phyloP scores from a whole-genome alignment of 169 alveolate genomes.

The Perkinsus marinus region DNA sequence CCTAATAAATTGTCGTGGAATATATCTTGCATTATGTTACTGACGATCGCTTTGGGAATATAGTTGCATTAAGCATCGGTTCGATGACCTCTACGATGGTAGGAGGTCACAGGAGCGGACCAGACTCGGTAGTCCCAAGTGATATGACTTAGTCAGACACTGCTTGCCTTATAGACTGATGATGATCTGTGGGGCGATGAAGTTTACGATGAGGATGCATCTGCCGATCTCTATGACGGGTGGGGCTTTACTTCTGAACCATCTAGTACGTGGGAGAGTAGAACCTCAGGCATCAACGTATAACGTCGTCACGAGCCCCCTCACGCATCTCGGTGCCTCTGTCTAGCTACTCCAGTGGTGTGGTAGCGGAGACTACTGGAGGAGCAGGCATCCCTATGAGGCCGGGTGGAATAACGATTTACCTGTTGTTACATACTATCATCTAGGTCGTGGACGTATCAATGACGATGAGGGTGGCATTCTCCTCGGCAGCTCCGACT shows the following conservation, averaged over 20 bases:
- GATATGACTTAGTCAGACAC: too few relatives aligned
- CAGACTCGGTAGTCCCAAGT: too few relatives aligned
- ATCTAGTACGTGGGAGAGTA: neutral
- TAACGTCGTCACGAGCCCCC: neutral
- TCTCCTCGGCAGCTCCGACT: neutral
- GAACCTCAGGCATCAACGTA: neutral
- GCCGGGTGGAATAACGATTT: neutral
- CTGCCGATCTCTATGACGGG: neutral
- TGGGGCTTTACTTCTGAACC: too few relatives aligned
- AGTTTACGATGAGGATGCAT: neutral
- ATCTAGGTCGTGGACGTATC: too few relatives aligned
- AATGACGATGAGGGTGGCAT: neutral
- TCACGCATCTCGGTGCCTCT: neutral
- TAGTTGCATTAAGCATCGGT: too few relatives aligned
- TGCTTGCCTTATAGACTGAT: neutral
- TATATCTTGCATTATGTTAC: too few relatives aligned
- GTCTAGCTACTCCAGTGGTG: neutral
- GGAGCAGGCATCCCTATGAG: neutral
- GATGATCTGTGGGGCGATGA: neutral
- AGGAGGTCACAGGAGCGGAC: too few relatives aligned
- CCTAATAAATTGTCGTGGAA: too few relatives aligned
- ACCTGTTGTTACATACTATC: too few relatives aligned
- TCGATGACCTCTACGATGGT: too few relatives aligned
- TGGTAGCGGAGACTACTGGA: neutral
- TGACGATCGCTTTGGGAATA: too few relatives aligned